phyloP scores from a whole-genome alignment of 164 flowering plant genomes.

The Umbellularia californica region DNA sequence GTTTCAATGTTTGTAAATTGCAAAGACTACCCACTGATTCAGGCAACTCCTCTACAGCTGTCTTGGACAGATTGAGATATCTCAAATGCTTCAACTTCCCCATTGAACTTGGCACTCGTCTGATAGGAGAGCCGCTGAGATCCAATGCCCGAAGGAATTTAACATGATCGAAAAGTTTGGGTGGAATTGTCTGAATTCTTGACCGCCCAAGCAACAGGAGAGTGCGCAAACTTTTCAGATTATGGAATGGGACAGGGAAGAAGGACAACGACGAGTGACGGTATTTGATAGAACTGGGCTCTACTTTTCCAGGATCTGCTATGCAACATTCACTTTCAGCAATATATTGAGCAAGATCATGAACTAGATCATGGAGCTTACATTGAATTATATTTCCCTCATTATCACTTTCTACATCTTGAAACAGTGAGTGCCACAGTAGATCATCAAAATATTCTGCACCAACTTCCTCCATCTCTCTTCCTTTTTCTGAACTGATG shows the following conservation, averaged over 20 bases:
- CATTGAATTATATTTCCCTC: not conserved
- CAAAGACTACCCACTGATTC: conserved; percentile 10
- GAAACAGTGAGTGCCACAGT: conserved; percentile 4
- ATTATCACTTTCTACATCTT: too few relatives aligned
- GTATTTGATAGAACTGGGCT: not conserved
- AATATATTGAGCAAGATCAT: conserved; percentile 6
- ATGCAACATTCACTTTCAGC: not conserved
- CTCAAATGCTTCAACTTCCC: conserved; percentile 6
- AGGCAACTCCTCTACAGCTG: conserved; percentile 11
- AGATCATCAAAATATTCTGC: conserved; percentile 6
- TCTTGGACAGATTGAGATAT: conserved; percentile 1
- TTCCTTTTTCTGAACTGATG: not conserved
- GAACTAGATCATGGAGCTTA: conserved; percentile 13
- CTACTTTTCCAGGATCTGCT: not conserved
- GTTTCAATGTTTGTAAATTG: conserved; percentile 5
- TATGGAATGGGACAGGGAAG: too few relatives aligned
- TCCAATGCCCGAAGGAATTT: conserved; percentile 2
- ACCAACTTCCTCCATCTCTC: conserved; percentile 4
- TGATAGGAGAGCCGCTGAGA: not conserved
- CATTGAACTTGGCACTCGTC: not conserved
- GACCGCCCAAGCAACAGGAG: not conserved
- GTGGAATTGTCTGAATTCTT: not conserved
- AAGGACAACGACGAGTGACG: not conserved
- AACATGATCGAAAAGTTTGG: not conserved
- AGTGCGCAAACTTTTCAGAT: too few relatives aligned